Evolutionary conservation across 2,329 filamentous ascomycete species (phyloP).

Genomic region (Chaetoscypha palmicola): DNA sequence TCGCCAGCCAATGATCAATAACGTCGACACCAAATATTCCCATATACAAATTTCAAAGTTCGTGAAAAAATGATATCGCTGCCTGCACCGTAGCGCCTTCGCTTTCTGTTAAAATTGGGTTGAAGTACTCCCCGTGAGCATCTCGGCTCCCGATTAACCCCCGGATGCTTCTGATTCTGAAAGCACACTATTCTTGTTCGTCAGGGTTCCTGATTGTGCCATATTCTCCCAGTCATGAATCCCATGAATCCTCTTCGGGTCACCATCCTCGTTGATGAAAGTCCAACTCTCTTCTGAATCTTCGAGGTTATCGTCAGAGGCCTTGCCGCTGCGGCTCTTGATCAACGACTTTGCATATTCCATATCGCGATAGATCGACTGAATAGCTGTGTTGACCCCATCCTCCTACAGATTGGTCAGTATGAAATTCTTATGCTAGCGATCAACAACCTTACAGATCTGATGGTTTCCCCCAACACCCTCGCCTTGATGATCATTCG

Average conservation of each 20-base stretch:
- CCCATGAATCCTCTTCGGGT: constrained; percentile 27
- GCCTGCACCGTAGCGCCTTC: not conserved
- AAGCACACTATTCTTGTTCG: constrained; percentile 6
- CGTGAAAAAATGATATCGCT: not conserved
- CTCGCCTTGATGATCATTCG: constrained; percentile 86
- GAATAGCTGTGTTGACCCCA: constrained; percentile 83
- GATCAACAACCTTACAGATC: constrained; percentile 54
- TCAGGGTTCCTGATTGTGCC: constrained; percentile 20
- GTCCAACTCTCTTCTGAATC: constrained; percentile 83
- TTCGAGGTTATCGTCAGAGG: constrained; percentile 44
- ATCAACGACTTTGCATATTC: constrained; percentile 86
- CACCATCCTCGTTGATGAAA: constrained; percentile 56
- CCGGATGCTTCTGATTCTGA: constrained; percentile 15
- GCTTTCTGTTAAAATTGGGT: not conserved
- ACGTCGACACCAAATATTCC: not conserved
- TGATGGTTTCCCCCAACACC: constrained; percentile 77
- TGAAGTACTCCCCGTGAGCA: not conserved
- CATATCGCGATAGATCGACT: constrained; percentile 87
- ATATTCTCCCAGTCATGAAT: constrained; percentile 30
- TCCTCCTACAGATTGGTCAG: constrained; percentile 58
- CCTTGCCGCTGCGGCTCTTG: constrained; percentile 55
- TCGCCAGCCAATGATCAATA: not conserved
- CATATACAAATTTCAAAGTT: not conserved
- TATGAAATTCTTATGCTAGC: not conserved
- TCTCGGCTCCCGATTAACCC: constrained; percentile 2